A percentile compares a stretch with the other conserved stretches of the same genome.
These are phyloP conservation scores for Oidiodendron maius DNA, from an alignment of 495 filamentous ascomycete species.

Conservation along the genomic window DNA sequence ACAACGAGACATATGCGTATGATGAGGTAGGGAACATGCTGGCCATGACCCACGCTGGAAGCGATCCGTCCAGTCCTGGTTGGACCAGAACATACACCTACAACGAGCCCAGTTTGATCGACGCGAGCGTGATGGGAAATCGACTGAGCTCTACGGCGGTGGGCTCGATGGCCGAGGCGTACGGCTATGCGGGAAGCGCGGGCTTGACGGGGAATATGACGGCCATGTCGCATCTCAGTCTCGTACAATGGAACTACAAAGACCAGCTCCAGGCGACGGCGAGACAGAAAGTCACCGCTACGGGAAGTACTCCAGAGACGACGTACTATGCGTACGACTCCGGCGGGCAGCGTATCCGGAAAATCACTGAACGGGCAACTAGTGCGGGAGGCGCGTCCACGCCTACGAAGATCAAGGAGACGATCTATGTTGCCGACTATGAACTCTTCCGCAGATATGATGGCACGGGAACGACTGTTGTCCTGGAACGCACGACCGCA, in stretches of 20 bases:
- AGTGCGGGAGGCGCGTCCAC: background rate
- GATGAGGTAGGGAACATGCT: conserved; percentile 6
- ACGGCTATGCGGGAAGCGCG: conserved; percentile 17
- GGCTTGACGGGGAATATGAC: conserved; percentile 1
- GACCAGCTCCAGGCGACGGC: background rate
- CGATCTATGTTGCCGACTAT: conserved; percentile 15
- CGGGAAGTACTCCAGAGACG: background rate
- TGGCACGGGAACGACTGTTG: conserved; percentile 5
- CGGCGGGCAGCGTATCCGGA: background rate
- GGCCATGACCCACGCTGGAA: background rate
- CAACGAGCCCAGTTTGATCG: conserved; percentile 2
- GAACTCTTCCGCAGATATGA: conserved; percentile 18
- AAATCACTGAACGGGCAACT: conserved; percentile 1
- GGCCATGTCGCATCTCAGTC: background rate
- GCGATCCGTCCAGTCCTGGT: background rate
- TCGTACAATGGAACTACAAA: background rate
- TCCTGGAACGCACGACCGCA: background rate
- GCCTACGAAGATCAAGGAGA: conserved; percentile 10
- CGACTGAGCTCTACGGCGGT: background rate
- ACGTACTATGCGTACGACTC: conserved; percentile 2
- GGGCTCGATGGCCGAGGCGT: conserved; percentile 5
- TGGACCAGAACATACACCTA: conserved; percentile 8
- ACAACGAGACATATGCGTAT: conserved; percentile 3
- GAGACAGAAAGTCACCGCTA: background rate
- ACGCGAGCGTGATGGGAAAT: background rate